These are phyloP conservation scores for Fusarium mundagurra DNA, from an alignment of 2,329 filamentous ascomycete species.

Conservation along the genomic window DNA sequence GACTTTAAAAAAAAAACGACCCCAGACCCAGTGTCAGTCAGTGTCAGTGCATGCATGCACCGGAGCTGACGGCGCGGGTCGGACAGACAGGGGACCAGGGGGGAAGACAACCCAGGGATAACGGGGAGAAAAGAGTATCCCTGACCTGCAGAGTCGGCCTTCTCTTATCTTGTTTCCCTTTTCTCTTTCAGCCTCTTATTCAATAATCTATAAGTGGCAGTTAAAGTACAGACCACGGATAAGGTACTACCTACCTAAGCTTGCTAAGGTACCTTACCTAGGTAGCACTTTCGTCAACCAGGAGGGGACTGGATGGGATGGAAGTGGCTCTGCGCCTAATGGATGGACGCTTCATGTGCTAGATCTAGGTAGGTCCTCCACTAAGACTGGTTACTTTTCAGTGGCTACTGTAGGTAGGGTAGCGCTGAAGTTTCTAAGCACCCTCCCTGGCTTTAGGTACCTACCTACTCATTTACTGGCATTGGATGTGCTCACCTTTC, in stretches of 20 bases:
- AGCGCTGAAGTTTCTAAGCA: slow-evolving; percentile 10
- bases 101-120: slow-evolving; percentile 8
- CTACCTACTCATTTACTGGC: background rate
- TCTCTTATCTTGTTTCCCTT: background rate
- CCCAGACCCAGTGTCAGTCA: slow-evolving; percentile 24
- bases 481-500: background rate
- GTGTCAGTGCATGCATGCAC: slow-evolving; percentile 31
- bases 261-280: background rate
- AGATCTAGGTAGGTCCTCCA: background rate
- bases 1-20: slow-evolving; percentile 15
- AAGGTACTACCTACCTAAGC: background rate
- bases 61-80: slow-evolving; percentile 39
- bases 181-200: background rate
- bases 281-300: background rate
- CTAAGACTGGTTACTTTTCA: background rate
- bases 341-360: background rate
- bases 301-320: background rate
- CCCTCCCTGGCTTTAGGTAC: background rate
- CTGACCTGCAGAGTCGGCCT: background rate
- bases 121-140: slow-evolving; percentile 3
- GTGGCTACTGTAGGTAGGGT: background rate
- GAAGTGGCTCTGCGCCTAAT: background rate
- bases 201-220: slow-evolving; percentile 3
- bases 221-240: background rate
- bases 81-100: slow-evolving; percentile 35